Base-by-base conservation (phyloP, 495 filamentous ascomycete genomes). In the Aspergillus biplanus region DNA sequence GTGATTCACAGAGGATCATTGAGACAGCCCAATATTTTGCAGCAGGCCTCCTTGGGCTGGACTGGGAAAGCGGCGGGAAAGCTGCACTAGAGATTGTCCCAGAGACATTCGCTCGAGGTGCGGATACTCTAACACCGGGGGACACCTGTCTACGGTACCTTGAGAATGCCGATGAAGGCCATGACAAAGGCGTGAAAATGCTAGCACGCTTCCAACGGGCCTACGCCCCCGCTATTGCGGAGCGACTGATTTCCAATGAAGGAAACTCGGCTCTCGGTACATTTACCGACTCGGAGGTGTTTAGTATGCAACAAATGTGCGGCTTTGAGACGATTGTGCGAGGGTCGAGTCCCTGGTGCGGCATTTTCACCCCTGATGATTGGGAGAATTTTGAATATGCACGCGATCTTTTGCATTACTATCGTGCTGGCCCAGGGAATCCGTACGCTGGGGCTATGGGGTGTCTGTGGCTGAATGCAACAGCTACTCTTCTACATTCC, bases 401-500 rank as follows among this genome's bases (percentile, higher is more conserved):
- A 16, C 79, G 86, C 31, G 86, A 88, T 65, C 33, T 88, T 12
- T 68, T 85, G 8, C 84, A 87, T 65, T 88, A 85, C 68, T 88
- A 88, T 68, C 77, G 86, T 13, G 80, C 83, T 15, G 86, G 85
- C 1, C 86, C 86, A 18, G 86, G 86, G 9, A 87, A 83, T 53
- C 74, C 73, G 37, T 87, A 83, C 62, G 82, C 79, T n/a, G 76
- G 73, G 13, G 75, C 78, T 1, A 86, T 88, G 83, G 86, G 86
- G 8, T 87, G 80, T 81, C 71, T 88, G 15, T 88, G 85, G 85
- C 62, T 88, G 60, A 86, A 88, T 72, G 83, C 86, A 13, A 87
- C 85, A 2, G 71, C 78, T 13, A 71, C 75, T 54, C 69, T 88
- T 37, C 70, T 88, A 55, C 63, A 65, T 9, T 61, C 77, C 39